phyloP scores from a whole-genome alignment of 2,329 filamentous ascomycete species.

The Colletotrichum viniferum region DNA sequence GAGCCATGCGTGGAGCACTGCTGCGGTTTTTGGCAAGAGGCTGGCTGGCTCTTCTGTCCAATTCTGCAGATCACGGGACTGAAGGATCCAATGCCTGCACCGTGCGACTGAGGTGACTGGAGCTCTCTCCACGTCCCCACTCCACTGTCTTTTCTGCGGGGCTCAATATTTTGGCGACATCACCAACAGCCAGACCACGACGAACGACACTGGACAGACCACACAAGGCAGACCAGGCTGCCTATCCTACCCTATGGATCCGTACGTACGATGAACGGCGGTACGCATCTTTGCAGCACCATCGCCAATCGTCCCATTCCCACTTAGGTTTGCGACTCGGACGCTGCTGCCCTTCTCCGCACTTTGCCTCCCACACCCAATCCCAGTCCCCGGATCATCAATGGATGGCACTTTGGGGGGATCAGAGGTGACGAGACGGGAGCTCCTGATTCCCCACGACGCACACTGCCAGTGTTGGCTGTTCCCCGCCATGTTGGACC shows the following conservation, averaged over 20 bases:
- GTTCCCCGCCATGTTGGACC: not conserved
- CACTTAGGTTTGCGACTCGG: not conserved
- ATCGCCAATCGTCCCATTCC: constrained; percentile 3
- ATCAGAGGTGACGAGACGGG: not conserved
- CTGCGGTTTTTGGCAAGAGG: not conserved
- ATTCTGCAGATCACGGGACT: not conserved
- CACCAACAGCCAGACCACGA: not conserved
- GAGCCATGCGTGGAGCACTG: not conserved
- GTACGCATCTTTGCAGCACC: not conserved
- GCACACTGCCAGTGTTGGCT: not conserved
- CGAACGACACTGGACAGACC: not conserved
- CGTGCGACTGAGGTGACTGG: not conserved
- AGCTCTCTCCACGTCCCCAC: not conserved
- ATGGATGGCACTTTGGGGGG: not conserved
- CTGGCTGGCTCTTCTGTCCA: not conserved
- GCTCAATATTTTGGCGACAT: not conserved
- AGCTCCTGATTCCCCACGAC: not conserved
- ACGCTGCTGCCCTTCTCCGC: not conserved
- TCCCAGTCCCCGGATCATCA: not conserved
- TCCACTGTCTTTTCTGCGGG: not conserved
- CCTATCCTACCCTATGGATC: not conserved
- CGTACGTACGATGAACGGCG: not conserved
- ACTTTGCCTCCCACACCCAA: not conserved
- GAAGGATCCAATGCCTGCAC: not conserved
- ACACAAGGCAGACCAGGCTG: not conserved